Conservation (phyloP, 192 early-diverging fungal species). For the Irineochytrium annulatum region DNA sequence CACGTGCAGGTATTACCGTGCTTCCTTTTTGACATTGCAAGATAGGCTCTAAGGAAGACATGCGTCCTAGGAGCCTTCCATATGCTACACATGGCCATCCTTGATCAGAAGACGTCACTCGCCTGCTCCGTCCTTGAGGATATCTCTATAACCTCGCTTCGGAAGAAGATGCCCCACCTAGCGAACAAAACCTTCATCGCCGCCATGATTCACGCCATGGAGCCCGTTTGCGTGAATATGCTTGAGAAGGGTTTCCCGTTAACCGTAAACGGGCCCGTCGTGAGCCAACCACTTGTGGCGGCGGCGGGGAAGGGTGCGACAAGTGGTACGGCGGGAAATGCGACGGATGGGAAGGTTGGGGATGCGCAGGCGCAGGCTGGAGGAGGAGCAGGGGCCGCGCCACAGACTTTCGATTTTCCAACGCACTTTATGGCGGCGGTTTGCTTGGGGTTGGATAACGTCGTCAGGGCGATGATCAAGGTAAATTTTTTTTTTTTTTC, state of each 20-base stretch:
- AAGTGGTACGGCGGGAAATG: background rate
- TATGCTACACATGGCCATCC: slow-evolving; percentile 38
- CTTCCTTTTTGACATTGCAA: background rate
- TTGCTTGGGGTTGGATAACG: slow-evolving; percentile 40
- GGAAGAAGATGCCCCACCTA: slow-evolving; percentile 41
- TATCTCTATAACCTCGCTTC: slow-evolving; percentile 24
- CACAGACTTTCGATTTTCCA: slow-evolving; percentile 27
- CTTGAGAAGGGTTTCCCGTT: slow-evolving; percentile 54
- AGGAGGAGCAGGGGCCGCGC: background rate
- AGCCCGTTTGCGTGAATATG: slow-evolving; percentile 46
- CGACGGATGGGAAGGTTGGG: background rate
- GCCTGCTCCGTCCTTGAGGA: slow-evolving; percentile 41
- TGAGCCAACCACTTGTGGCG: background rate
- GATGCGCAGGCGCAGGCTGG: background rate
- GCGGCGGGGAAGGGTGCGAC: background rate
- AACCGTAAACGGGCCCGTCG: slow-evolving; percentile 46
- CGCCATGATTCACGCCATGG: slow-evolving; percentile 45
- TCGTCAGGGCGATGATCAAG: slow-evolving; percentile 50
- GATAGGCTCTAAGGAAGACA: too few relatives aligned
- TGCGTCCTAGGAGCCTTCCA: slow-evolving; percentile 43
- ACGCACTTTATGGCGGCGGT: slow-evolving; percentile 50
- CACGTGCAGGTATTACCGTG: slow-evolving; percentile 23
- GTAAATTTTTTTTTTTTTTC: slow-evolving; percentile 16
- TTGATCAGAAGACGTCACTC: slow-evolving; percentile 26
- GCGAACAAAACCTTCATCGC: slow-evolving; percentile 41